phyloP scores from a whole-genome alignment of 129 eudicot genomes.

The Tanacetum coccineum region DNA sequence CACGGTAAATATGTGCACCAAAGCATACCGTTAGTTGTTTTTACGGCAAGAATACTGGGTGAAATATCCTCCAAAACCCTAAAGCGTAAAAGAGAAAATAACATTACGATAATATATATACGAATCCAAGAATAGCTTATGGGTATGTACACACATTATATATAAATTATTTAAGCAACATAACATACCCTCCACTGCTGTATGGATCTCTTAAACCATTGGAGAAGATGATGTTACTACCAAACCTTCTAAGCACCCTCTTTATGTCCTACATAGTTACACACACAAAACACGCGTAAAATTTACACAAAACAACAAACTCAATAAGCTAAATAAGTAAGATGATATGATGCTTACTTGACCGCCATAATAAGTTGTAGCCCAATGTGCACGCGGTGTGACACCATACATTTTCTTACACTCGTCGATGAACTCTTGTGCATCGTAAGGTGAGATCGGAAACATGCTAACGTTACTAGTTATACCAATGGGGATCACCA shows the following conservation, averaged over 20 bases:
- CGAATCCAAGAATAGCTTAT: not conserved
- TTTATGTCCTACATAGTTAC: slow-evolving; percentile 45
- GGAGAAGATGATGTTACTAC: slow-evolving; percentile 83
- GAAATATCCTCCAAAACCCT: slow-evolving; percentile 71
- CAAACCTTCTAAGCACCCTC: slow-evolving; percentile 49
- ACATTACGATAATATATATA: slow-evolving; percentile 9
- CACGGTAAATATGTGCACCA: not conserved
- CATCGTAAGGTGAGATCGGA: slow-evolving; percentile 37
- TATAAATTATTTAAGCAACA: too few relatives aligned
- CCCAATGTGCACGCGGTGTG: slow-evolving; percentile 72
- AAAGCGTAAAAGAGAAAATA: slow-evolving; percentile 11
- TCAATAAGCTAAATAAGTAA: not conserved
- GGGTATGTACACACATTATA: too few relatives aligned
- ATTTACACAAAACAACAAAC: not conserved
- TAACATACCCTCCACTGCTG: slow-evolving; percentile 67
- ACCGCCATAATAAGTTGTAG: slow-evolving; percentile 80
- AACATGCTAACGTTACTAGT: slow-evolving; percentile 58
- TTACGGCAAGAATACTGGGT: slow-evolving; percentile 38
- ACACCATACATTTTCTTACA: slow-evolving; percentile 47
- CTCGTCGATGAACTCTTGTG: slow-evolving; percentile 4
- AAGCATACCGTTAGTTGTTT: slow-evolving; percentile 44
- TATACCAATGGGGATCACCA: slow-evolving; percentile 61
- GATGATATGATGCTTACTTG: slow-evolving; percentile 35
- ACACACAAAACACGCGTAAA: not conserved
- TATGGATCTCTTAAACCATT: slow-evolving; percentile 82